Base-by-base conservation (phyloP, 768 basidiomycete genomes). In the Sporobolomyces phaffii region DNA sequence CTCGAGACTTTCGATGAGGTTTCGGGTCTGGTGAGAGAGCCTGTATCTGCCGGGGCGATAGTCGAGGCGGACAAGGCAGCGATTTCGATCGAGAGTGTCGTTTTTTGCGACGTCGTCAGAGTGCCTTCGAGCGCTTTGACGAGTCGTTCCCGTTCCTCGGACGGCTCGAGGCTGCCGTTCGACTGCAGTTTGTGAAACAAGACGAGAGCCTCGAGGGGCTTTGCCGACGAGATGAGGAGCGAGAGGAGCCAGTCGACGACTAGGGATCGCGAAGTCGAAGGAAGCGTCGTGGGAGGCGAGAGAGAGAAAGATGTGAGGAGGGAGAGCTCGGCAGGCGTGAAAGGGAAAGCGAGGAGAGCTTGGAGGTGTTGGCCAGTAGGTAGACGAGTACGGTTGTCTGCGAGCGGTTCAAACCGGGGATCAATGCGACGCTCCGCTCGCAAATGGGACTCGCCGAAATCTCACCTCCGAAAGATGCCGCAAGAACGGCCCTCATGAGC, bases 381-480 rank as follows among this genome's bases (percentile, higher is more conserved):
- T 2, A 17, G 44, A 14, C 41, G 31, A 8, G 60, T n/a, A 33
- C 51, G 11, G 63, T 72, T 72, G 59, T 62, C 70, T 71, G 58
- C n/a, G n/a, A n/a, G n/a, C n/a, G n/a, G n/a, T n/a, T n/a, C n/a
- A n/a, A n/a, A n/a, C n/a, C n/a, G n/a, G n/a, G n/a, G n/a, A n/a
- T n/a, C n/a, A n/a, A n/a, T n/a, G n/a, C n/a, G n/a, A n/a, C n/a
- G n/a, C n/a, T n/a, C n/a, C n/a, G n/a, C n/a, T n/a, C n/a, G n/a
- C n/a, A n/a, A n/a, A n/a, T n/a, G n/a, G n/a, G n/a, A n/a, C n/a
- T n/a, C n/a, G n/a, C n/a, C 31, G 18, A 24, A 22, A 22, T 51
- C 70, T 18, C 34, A 64, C 70, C 62, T 26, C 70, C 70, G 29
- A 72, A 72, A 66, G 62, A 72, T 14, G 62, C 50, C 11, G 43